phyloP scores from a whole-genome alignment of 176 grass and related monocot genomes.

The Saccharum officinarum region DNA sequence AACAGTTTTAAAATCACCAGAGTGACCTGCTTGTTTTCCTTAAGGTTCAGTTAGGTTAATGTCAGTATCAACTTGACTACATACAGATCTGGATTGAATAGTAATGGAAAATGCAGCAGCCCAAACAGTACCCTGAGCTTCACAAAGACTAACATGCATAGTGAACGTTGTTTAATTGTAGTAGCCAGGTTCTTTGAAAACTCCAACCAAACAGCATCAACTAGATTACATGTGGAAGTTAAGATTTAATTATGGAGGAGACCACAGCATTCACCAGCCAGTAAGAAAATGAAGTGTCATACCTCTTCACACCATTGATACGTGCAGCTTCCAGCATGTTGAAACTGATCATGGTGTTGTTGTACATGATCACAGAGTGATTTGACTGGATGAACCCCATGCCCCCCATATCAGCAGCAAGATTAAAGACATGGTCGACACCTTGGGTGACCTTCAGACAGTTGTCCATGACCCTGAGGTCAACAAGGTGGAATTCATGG shows the following conservation, averaged over 20 bases:
- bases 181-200: neutral
- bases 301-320: constrained; percentile 87
- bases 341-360: constrained; percentile 97
- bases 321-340: constrained; percentile 86
- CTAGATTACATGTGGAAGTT: neutral
- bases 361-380: constrained; percentile 87
- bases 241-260: neutral
- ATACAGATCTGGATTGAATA: neutral
- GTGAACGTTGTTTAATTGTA: neutral
- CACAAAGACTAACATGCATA: constrained; percentile 1
- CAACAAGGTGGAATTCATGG: constrained; percentile 87
- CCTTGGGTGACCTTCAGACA: constrained; percentile 73
- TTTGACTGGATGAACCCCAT: constrained; percentile 95
- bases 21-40: neutral
- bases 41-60: neutral
- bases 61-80: neutral
- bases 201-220: neutral
- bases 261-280: neutral
- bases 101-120: neutral
- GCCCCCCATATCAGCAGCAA: constrained; percentile 92
- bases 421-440: constrained; percentile 80
- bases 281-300: neutral
- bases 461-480: constrained; percentile 89
- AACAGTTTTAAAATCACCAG: neutral
- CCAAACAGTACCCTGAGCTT: neutral